Percentiles rank a stretch among this genome's conserved stretches.
These are phyloP conservation scores for Aphanomyces invadans DNA, from an alignment of 352 stramenopile genomes.

Conservation along the genomic window DNA sequence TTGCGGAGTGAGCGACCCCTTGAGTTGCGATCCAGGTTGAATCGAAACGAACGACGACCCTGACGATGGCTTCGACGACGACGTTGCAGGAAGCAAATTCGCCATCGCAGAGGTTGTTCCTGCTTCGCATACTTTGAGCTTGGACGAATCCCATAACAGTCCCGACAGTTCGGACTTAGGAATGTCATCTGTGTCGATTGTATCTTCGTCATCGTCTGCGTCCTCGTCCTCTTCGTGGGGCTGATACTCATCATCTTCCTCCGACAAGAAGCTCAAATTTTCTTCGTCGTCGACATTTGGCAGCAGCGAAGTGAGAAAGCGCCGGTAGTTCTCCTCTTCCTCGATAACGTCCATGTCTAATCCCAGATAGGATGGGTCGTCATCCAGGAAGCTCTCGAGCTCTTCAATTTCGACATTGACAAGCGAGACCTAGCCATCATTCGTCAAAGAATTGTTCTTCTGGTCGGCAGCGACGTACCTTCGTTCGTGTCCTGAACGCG, in stretches of 20 bases:
- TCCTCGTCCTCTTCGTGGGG: slow-evolving; percentile 67
- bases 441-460: no score
- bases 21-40: slow-evolving; percentile 26
- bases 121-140: slow-evolving; percentile 34
- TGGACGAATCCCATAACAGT: slow-evolving; percentile 73
- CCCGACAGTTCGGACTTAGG: slow-evolving; percentile 79
- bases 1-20: slow-evolving; percentile 41
- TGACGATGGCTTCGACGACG: neutral
- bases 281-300: slow-evolving; percentile 46
- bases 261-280: slow-evolving; percentile 62
- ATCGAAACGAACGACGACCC: slow-evolving; percentile 25
- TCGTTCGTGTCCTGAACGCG: slow-evolving; percentile 19
- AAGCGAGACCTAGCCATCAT: slow-evolving; percentile 21
- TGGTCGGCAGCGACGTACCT: slow-evolving; percentile 3
- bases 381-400: slow-evolving; percentile 18
- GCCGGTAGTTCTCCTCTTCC: slow-evolving; percentile 68
- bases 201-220: slow-evolving; percentile 48
- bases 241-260: slow-evolving; percentile 79
- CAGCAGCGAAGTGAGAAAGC: slow-evolving; percentile 70
- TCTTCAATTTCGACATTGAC: slow-evolving; percentile 24
- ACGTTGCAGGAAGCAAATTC: slow-evolving; percentile 16
- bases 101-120: neutral
- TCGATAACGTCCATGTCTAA: slow-evolving; percentile 29
- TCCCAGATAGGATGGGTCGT: slow-evolving; percentile 22
- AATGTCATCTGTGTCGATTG: slow-evolving; percentile 31